These are phyloP conservation scores for Lenwebbia sp. DNA, from an alignment of 345 rosid genomes.

Conservation along the genomic window DNA sequence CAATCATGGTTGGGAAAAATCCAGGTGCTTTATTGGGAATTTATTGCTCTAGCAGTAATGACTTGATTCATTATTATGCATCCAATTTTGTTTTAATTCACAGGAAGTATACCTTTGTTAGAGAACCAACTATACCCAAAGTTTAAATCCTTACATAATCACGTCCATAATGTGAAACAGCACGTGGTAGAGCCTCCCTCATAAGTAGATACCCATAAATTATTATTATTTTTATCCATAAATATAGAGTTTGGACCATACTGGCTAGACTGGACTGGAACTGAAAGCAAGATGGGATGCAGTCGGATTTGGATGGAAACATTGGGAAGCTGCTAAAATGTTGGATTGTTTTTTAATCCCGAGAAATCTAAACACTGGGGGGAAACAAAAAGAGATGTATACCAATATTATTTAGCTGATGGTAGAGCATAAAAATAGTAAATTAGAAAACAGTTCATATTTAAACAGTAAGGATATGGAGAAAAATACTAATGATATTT, in stretches of 20 bases:
- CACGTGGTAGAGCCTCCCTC: neutral
- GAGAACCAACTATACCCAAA: neutral
- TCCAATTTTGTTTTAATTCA: neutral
- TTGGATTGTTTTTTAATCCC: neutral
- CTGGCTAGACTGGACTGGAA: neutral
- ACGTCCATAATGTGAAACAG: neutral
- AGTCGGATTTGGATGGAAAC: neutral
- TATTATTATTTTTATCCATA: neutral
- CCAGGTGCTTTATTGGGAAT: constrained; percentile 32
- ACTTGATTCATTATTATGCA: neutral
- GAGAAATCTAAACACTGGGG: neutral
- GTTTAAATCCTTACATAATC: neutral
- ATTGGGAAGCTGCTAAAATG: neutral
- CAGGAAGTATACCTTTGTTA: neutral
- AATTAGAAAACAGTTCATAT: neutral
- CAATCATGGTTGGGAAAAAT: constrained; percentile 72
- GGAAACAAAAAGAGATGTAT: neutral
- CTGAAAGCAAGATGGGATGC: neutral
- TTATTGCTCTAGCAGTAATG: neutral
- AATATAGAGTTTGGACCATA: neutral
- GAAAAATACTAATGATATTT: neutral
- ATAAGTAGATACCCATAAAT: neutral
- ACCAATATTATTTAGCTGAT: neutral
- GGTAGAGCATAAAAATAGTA: neutral
- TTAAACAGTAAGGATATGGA: neutral